A percentile compares a stretch with the other conserved stretches of the same genome.
Evolutionary conservation across 169 alveolate genomes (phyloP).

Genomic region (Plasmodium sp.): DNA sequence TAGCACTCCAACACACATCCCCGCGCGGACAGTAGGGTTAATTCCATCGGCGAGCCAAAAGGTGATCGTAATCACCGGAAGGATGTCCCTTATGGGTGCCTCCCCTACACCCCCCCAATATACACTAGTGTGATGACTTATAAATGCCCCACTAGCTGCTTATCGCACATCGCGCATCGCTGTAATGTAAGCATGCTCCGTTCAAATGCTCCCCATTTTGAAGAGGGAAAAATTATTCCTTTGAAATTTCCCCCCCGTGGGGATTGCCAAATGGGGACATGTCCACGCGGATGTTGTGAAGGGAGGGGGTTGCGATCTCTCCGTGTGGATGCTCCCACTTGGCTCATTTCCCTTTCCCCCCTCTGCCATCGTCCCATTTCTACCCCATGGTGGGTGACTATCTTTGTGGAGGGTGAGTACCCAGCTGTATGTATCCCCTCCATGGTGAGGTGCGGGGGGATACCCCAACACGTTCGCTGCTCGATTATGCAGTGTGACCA

Average conservation of each 20-base stretch:
- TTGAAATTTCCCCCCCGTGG: not conserved
- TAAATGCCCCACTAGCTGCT: not conserved
- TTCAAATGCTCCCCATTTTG: not conserved
- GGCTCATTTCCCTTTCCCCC: not conserved
- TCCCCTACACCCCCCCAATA: not conserved
- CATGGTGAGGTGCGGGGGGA: not conserved
- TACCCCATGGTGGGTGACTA: not conserved
- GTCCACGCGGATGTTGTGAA: not conserved
- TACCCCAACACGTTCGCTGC: not conserved
- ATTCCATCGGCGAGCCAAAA: not conserved
- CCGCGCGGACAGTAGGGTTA: not conserved
- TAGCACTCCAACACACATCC: not conserved
- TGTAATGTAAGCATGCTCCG: not conserved
- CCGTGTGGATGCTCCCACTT: not conserved
- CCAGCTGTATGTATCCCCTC: not conserved
- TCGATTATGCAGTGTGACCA: not conserved
- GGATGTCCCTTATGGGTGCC: not conserved
- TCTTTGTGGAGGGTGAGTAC: not conserved
- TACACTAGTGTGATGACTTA: not conserved
- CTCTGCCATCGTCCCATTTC: not conserved
- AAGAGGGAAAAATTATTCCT: not conserved
- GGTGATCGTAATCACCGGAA: not conserved
- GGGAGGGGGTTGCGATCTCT: not conserved
- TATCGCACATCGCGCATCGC: not conserved
- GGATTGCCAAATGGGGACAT: not conserved